Evolutionary conservation across 2,329 filamentous ascomycete species (phyloP).

Genomic region (Zymoseptoria ardabiliae): DNA sequence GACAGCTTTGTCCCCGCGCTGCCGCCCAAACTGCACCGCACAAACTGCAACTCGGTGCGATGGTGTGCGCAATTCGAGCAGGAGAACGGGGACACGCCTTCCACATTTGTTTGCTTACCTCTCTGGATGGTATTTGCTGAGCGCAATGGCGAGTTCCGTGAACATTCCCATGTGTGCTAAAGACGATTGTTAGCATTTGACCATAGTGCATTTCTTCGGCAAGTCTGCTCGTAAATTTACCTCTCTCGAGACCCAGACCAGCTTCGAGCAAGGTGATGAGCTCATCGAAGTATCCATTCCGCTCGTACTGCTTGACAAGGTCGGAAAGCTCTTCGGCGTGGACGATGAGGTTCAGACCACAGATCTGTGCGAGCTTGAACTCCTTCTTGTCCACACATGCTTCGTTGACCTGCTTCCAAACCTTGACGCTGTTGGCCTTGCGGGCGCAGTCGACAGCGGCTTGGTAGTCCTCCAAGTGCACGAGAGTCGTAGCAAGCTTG

Average conservation of each 20-base stretch:
- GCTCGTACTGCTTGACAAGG: conserved; percentile 93
- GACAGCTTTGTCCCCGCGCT: no score
- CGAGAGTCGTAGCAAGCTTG: conserved; percentile 92
- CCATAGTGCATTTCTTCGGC: not conserved
- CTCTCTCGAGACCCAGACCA: conserved; percentile 76
- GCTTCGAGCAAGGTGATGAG: conserved; percentile 91
- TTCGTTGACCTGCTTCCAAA: conserved; percentile 97
- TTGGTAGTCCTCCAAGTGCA: conserved; percentile 96
- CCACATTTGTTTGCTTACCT: no score
- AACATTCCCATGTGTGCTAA: conserved; percentile 94
- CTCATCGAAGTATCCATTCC: conserved; percentile 96
- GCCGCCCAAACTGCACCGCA: no score
- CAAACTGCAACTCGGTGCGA: no score
- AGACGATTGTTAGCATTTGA: not conserved
- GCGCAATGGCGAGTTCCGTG: conserved; percentile 81
- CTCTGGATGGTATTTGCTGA: conserved; percentile 92
- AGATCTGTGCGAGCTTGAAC: conserved; percentile 97
- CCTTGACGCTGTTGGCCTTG: conserved; percentile 98
- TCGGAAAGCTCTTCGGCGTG: conserved; percentile 92
- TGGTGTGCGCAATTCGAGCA: no score
- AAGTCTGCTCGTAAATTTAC: not conserved
- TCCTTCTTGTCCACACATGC: conserved; percentile 97
- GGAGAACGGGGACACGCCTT: no score
- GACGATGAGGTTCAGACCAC: conserved; percentile 93
- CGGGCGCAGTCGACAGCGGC: conserved; percentile 94